Evolutionary conservation across 345 rosid species (phyloP).

Genomic region (Eucalyptus coolabah): DNA sequence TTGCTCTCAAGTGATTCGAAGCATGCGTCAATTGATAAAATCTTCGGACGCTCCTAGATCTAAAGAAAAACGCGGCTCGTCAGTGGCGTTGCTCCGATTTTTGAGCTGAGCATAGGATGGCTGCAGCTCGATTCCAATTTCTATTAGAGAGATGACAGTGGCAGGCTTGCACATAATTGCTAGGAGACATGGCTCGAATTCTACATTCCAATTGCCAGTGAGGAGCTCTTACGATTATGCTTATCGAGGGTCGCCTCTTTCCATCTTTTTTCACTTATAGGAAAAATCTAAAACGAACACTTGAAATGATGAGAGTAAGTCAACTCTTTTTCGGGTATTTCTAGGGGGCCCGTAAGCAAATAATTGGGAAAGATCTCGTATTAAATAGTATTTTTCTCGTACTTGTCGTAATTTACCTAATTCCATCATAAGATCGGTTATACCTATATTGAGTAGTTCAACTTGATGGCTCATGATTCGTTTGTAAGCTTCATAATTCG

Average conservation of each 20-base stretch:
- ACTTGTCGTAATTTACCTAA: neutral
- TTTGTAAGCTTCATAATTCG: neutral
- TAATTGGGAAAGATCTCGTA: neutral
- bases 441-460: neutral
- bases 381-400: neutral
- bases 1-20: rapidly evolving
- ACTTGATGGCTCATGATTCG: neutral
- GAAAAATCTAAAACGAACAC: neutral
- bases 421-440: neutral
- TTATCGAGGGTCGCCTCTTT: neutral
- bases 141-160: neutral
- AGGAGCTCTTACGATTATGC: neutral
- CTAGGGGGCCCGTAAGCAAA: neutral
- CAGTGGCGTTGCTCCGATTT: neutral
- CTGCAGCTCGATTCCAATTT: neutral
- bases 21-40: neutral
- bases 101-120: neutral
- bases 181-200: neutral
- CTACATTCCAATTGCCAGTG: neutral
- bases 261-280: neutral
- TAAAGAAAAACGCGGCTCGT: rapidly evolving
- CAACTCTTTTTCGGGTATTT: neutral
- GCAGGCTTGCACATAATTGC: neutral
- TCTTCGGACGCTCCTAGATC: neutral
- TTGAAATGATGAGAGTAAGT: neutral